These are phyloP conservation scores for Alternaria sp. DNA, from an alignment of 2,329 filamentous ascomycete genomes.

Conservation along the genomic window DNA sequence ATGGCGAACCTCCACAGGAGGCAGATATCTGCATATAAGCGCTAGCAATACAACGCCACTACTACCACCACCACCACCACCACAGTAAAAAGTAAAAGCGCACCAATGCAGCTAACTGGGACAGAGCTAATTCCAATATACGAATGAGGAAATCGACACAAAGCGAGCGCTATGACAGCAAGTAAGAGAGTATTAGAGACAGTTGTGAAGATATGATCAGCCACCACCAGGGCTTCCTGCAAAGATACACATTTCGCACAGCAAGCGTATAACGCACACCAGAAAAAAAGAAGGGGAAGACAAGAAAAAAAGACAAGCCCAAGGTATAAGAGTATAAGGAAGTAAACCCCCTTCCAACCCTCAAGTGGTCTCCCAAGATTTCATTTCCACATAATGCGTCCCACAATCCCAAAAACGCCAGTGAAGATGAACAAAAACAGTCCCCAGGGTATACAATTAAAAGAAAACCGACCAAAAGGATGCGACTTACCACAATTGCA, in stretches of 20 bases:
- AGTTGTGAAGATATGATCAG: constrained; percentile 4
- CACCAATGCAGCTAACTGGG: not conserved
- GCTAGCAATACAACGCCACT: constrained; percentile 2
- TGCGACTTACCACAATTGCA: constrained; percentile 2
- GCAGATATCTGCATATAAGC: not conserved
- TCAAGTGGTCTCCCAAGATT: constrained; percentile 5
- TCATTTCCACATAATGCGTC: constrained; percentile 7
- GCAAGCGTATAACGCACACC: not conserved
- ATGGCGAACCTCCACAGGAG: constrained; percentile 5
- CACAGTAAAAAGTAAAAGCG: not conserved
- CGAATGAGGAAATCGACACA: not conserved
- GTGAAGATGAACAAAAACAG: not conserved
- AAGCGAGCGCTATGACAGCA: constrained; percentile 1
- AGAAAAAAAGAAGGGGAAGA: not conserved
- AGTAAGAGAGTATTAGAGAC: constrained; percentile 8
- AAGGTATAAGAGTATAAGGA: constrained; percentile 3
- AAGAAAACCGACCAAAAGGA: constrained; percentile 7
- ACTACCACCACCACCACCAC: not conserved
- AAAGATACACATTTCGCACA: not conserved
- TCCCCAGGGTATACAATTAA: constrained; percentile 17
- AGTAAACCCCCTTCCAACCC: not conserved
- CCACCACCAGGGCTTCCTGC: constrained; percentile 2
- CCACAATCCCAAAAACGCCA: not conserved
- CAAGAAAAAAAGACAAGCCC: not conserved
- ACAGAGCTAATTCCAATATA: not conserved